phyloP scores from a whole-genome alignment of 495 filamentous ascomycete species.

The Hypoxylon fuscum region DNA sequence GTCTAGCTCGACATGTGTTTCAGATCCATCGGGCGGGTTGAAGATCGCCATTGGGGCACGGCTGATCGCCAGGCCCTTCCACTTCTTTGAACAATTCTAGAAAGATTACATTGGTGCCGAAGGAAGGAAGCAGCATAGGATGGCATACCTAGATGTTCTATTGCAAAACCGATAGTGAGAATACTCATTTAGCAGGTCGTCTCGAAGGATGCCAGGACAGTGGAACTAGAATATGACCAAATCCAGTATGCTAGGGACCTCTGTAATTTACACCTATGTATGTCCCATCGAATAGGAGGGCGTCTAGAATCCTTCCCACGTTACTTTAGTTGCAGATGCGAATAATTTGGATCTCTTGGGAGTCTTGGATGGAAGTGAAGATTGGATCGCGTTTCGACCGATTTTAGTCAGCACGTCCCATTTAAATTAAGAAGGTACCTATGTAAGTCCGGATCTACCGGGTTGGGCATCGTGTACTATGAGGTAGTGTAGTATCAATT shows the following conservation, averaged over 20 bases:
- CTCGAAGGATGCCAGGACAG: constrained; percentile 6
- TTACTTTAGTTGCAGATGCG: constrained; percentile 18
- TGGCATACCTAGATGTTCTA: constrained; percentile 16
- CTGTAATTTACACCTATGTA: too few species aligned
- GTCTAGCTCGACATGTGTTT: constrained; percentile 20
- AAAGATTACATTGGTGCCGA: constrained; percentile 20
- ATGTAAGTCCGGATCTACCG: constrained; percentile 6
- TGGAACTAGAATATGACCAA: constrained; percentile 11
- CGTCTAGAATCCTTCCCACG: too few species aligned
- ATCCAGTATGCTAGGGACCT: not conserved
- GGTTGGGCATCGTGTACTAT: not conserved
- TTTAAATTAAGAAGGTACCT: constrained; percentile 14
- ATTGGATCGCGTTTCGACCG: constrained; percentile 11
- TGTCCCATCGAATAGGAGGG: not conserved
- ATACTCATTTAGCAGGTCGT: constrained; percentile 4
- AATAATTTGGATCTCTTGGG: constrained; percentile 11
- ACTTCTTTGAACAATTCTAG: constrained; percentile 29
- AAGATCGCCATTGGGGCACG: constrained; percentile 17
- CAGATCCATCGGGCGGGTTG: constrained; percentile 17
- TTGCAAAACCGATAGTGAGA: constrained; percentile 11
- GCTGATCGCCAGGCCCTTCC: constrained; percentile 16
- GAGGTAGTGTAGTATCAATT: not conserved
- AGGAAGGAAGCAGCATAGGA: constrained; percentile 7
- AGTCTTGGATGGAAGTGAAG: constrained; percentile 13
- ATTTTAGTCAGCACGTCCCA: constrained; percentile 24